Conservation (phyloP, 345 rosid genomes). For the Trapa incisa region DNA sequence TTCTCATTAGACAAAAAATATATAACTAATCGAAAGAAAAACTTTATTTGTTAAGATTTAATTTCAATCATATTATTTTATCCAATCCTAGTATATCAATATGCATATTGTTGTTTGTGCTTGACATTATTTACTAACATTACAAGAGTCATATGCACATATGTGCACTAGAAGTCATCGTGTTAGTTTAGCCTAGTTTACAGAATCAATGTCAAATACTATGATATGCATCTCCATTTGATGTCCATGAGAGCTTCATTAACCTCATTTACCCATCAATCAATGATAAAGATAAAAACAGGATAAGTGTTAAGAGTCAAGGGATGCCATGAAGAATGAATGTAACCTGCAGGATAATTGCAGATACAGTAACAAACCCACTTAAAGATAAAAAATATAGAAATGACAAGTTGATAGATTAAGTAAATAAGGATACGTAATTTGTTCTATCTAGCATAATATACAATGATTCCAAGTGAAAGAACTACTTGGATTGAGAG, state of each 20-base stretch:
- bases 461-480: neutral
- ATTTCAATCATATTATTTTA: no score
- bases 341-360: neutral
- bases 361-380: neutral
- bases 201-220: neutral
- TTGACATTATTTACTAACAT: no score
- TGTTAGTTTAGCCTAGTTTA: neutral
- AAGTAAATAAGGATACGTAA: neutral
- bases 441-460: neutral
- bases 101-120: no score
- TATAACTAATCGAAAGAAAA: no score
- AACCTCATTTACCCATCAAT: neutral
- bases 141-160: no score
- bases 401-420: neutral
- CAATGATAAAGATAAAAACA: neutral
- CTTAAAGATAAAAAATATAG: neutral
- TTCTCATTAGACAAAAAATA: no score
- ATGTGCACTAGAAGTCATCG: neutral
- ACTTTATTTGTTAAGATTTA: no score
- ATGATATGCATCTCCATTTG: neutral
- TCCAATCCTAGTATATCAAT: no score
- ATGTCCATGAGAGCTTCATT: neutral
- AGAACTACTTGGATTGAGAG: neutral
- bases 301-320: neutral
- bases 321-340: neutral